Evolutionary conservation across 306 rosid species (phyloP), one percentile per base, ranked within the genome.

Genomic region (Delonix regia): DNA sequence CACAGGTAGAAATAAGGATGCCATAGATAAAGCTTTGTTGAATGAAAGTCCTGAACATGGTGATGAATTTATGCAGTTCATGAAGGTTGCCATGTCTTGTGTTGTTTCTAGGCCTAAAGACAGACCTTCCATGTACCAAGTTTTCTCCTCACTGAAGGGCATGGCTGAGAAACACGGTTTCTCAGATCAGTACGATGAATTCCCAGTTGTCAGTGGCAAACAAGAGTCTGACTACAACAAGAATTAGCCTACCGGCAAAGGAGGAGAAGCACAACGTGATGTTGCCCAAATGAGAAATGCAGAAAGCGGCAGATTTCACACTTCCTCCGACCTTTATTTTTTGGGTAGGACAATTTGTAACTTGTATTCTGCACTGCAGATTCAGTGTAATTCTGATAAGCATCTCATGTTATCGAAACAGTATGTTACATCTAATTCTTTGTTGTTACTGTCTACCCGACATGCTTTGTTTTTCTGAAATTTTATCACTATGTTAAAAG

Each of bases 101-200:
- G 82, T 86, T 55, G 85, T 85, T 69, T 64, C 90, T 24, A 79
- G 88, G 76, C 92, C 92, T 7, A 86, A 86, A 65, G 90, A 88
- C 39, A 88, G 92, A 77, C 90, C 88, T 63, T 81, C 90, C 28
- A 86, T 88, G 92, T 78, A 69, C 66, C 90, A 88, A 48, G 87
- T 86, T 79, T 86, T 69, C 13, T 84, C 81, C 75, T 86, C 88
- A 7, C 73, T 88, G 80, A 86, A 84, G 83, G 72, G 71, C 78
- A 71, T 88, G 76, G 89, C 82, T 11, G 88, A 79, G 71, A 84
- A 76, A 59, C 85, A 86, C 15, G 86, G 86, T 74, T 82, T 88
- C 44, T 80, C 85, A 0, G 88, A 88, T 49, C 87, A 84, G 80
- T 81, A 79, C 16, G 90, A 88, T 28, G 85, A 86, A 24, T 82